Evolutionary conservation across 805 yeast genomes (phyloP).

Genomic region (Yamadazyma kitorensis): DNA sequence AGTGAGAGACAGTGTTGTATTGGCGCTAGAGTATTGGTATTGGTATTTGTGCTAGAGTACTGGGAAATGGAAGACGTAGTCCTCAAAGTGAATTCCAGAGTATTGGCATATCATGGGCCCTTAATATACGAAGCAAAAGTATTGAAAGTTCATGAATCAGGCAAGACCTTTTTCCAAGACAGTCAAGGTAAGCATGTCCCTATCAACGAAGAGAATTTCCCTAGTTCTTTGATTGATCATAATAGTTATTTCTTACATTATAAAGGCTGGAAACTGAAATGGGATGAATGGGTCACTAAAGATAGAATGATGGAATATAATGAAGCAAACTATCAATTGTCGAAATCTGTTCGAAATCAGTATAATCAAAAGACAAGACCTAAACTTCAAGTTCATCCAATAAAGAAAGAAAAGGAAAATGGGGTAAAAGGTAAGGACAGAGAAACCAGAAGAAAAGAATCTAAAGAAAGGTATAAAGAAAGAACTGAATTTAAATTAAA

Average conservation of each 20-base stretch:
- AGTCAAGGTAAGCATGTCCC: conserved; percentile 40
- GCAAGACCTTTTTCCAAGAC: conserved; percentile 36
- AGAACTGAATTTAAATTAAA: conserved; percentile 12
- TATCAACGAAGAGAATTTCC: conserved; percentile 21
- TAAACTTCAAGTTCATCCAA: conserved; percentile 5
- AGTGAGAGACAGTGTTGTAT: no score
- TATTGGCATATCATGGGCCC: conserved; percentile 87
- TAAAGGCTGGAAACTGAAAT: conserved; percentile 91
- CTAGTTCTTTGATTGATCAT: conserved; percentile 22
- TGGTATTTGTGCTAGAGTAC: no score
- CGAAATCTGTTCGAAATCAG: conserved; percentile 42
- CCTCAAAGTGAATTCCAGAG: conserved; percentile 24
- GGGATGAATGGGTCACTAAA: conserved; percentile 93
- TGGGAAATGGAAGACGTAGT: no score
- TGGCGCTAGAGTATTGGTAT: no score
- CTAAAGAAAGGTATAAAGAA: conserved; percentile 7
- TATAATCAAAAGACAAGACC: conserved; percentile 10
- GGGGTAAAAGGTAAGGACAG: conserved; percentile 6
- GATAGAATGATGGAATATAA: conserved; percentile 67
- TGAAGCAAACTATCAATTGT: conserved; percentile 63
- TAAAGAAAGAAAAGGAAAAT: conserved; percentile 5
- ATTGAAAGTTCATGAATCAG: conserved; percentile 58
- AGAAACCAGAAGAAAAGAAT: conserved; percentile 4
- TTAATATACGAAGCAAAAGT: conserved; percentile 86
- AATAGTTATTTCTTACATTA: conserved; percentile 73